Evolutionary conservation across 2,329 filamentous ascomycete species (phyloP).

Genomic region (Arachnomyces sp.): DNA sequence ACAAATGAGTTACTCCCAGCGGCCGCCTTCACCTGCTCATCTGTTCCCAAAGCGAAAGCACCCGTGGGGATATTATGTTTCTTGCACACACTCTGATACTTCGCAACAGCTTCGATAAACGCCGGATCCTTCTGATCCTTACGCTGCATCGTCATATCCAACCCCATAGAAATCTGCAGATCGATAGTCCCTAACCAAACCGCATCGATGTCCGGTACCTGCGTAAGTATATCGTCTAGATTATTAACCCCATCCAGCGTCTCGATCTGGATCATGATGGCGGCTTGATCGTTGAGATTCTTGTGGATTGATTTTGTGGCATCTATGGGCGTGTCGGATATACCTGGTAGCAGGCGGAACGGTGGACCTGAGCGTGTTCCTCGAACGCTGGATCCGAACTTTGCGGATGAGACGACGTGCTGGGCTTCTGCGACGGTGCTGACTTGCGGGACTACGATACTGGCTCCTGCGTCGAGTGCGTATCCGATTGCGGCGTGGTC

Average conservation of each 20-base stretch:
- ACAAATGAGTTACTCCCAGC: too few species aligned
- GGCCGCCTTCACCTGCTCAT: conserved; percentile 8
- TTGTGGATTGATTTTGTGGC: conserved; percentile 28
- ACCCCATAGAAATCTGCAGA: conserved; percentile 36
- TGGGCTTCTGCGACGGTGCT: conserved; percentile 42
- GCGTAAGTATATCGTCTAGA: conserved; percentile 44
- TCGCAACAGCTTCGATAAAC: conserved; percentile 33
- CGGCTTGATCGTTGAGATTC: conserved; percentile 41
- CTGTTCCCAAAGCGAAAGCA: conserved; percentile 17
- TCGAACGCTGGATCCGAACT: conserved; percentile 35
- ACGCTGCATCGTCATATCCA: neutral
- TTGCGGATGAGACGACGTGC: conserved; percentile 37
- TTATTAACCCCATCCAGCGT: conserved; percentile 37
- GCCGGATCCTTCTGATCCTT: conserved; percentile 28
- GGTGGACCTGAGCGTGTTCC: conserved; percentile 43
- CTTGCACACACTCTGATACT: conserved; percentile 33
- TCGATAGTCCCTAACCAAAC: conserved; percentile 44
- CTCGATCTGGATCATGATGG: conserved; percentile 45
- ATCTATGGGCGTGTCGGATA: conserved; percentile 33
- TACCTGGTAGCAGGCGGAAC: conserved; percentile 33
- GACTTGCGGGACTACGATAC: conserved; percentile 42
- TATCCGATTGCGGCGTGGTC: conserved; percentile 42
- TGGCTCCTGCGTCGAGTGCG: conserved; percentile 45
- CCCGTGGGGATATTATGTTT: conserved; percentile 42
- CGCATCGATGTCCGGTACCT: conserved; percentile 39